Evolutionary conservation across 345 rosid genomes (phyloP), one percentile per base, ranked within the genome.

Genomic region (Boechera retrofracta): DNA sequence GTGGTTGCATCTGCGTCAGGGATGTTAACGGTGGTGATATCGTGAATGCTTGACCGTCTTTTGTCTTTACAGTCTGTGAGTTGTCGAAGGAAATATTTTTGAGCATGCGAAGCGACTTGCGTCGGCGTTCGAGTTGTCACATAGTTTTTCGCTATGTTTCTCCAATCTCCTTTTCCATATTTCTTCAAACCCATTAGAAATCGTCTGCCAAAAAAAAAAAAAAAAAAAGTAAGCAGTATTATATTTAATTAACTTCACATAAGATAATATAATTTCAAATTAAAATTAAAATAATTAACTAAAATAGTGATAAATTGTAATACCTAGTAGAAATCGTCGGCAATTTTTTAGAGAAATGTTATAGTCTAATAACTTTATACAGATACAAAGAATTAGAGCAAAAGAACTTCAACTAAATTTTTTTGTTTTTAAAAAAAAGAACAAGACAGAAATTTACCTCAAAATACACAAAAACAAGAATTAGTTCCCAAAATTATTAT

Each of bases 101-200:
- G 99, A 44, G 99, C 98, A 77, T 94, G 98, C 24, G 98, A 92
- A 42, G 98, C 98, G 4, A 94, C 98, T 69, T 94, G 98, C 21
- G 98, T 92, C 2, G 98, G 94, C 4, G 98, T 94, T 75, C 98
- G 77, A 11, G 92, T 87, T 16, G 81, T 86, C 51, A 94, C 98
- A 45, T 85, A 94, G 60, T 92, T 87, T 51, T 89, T 84, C 1
- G 98, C 90, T 42, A 94, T 94, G 66, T 92, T 90, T 72, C 98
- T 88, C 98, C 98, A 94, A 69, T 92, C 98, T 67, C 99, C 99
- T 75, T 92, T 95, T 10, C 99, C 99, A 66, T 95, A 91, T 85
- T 92, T 95, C 58, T 89, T 92, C 64, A 95, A 87, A 47, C 99
- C 99, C 94, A 91, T 69, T 45, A 94, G 82, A 76, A 95, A 95